Base-by-base conservation (phyloP, 2,329 filamentous ascomycete genomes). In the Botrytis squamosa region DNA sequence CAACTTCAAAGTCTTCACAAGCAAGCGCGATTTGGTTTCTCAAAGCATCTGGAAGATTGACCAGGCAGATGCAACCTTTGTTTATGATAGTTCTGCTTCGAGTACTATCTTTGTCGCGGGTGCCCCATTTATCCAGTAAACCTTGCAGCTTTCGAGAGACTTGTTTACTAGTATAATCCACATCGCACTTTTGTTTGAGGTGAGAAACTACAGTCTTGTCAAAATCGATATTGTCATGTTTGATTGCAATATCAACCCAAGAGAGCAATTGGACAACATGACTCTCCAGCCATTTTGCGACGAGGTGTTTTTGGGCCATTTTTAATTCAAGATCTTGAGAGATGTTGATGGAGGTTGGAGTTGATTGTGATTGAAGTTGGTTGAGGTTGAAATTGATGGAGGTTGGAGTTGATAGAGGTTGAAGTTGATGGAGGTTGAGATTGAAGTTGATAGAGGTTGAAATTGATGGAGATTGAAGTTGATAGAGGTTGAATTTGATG, bases 191-290 rank as follows among this genome's bases (percentile, higher is more conserved):
- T 36, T 65, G 29, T 3, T 65, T 65, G 20, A 71, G 59, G 18
- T 71, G 69, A 33, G 16, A 20, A 12, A 20, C 42, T 8, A 71
- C 25, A 42, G 69, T 71, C 36, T 71, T 29, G 14, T 71, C 29
- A 29, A 71, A 49, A 12, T 38, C 25, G 22, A 55, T 33, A 18
- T 63, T 18, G 4, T 18, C 9, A n/a, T 71, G 40, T n/a, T 42
- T 18, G n/a, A 42, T 40, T n/a, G 44, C 64, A 29, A 63, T 1
- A 42, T 71, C 38, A 40, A 52, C n/a, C 69, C 69, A 71, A 29
- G 60, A 42, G 25, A 71, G 59, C n/a, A 71, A 60, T 29, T 65
- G 8, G 8, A 71, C n/a, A 8, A 49, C 16, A 9, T 52, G 22
- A 38, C 16, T 16, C 8, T 65, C 38, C 8, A 36, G 25, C 52